Evolutionary conservation across 129 eudicot species (phyloP).

Genomic region (Flaveria trinervia): DNA sequence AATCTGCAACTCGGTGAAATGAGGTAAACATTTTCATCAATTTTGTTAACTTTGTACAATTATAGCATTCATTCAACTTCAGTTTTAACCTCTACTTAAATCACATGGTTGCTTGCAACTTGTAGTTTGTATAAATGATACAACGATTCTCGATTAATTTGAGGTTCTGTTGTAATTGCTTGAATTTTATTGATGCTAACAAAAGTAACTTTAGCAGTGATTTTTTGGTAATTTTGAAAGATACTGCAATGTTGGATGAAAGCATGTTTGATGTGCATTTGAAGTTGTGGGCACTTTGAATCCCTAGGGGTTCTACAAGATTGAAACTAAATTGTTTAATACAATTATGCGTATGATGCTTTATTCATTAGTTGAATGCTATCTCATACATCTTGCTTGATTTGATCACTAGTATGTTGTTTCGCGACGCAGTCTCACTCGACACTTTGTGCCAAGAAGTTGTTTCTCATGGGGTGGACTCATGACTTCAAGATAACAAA

Average conservation of each 20-base stretch:
- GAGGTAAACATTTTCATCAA: no score
- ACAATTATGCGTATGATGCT: constrained; percentile 46
- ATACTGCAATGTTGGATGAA: constrained; percentile 62
- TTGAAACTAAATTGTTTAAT: constrained; percentile 60
- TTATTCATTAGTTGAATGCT: no score
- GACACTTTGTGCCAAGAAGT: no score
- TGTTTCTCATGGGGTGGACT: no score
- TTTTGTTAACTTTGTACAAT: no score
- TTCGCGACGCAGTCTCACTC: no score
- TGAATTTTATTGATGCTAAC: constrained; percentile 4
- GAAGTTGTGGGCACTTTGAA: constrained; percentile 76
- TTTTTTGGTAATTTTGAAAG: constrained; percentile 12
- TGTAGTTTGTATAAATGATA: background rate
- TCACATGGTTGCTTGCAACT: background rate
- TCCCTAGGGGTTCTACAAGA: constrained; percentile 73
- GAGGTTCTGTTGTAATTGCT: background rate
- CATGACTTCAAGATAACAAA: no score
- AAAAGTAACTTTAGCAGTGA: constrained; percentile 1
- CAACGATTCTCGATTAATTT: background rate
- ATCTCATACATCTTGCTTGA: no score
- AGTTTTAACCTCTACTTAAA: no score
- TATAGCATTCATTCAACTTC: no score
- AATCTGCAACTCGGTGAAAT: no score
- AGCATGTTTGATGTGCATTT: constrained; percentile 73
- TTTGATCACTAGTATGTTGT: no score